These are phyloP conservation scores for Globisporangium lucens DNA, from an alignment of 352 stramenopile genomes.

Conservation along the genomic window DNA sequence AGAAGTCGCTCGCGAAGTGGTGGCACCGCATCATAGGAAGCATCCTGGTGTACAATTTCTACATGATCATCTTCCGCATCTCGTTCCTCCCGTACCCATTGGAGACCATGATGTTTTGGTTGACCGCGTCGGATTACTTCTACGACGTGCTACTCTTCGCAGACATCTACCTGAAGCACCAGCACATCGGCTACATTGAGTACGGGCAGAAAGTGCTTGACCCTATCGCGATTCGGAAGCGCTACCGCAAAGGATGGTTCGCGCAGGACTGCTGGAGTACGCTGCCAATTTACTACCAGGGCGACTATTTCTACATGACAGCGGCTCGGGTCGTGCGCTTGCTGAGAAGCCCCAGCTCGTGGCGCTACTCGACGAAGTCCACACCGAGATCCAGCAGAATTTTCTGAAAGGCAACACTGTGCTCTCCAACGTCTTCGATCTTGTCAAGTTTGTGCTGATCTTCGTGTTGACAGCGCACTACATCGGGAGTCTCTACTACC, in stretches of 20 bases:
- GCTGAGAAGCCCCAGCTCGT: conserved; percentile 41
- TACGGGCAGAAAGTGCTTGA: conserved; percentile 44
- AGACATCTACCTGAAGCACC: conserved; percentile 42
- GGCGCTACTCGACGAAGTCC: conserved; percentile 33
- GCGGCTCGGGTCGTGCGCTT: conserved; percentile 36
- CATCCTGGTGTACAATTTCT: conserved; percentile 61
- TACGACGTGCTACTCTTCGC: conserved; percentile 33
- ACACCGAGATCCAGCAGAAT: conserved; percentile 50
- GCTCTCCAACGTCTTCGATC: conserved; percentile 42
- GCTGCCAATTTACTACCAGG: conserved; percentile 38
- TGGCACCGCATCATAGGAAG: conserved; percentile 52
- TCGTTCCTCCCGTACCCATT: conserved; percentile 40
- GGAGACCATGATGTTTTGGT: conserved; percentile 17
- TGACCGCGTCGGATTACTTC: conserved; percentile 39
- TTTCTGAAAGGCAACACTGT: conserved; percentile 40
- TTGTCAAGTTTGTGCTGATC: conserved; percentile 56
- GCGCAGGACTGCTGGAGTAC: conserved; percentile 41
- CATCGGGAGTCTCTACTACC: conserved; percentile 45
- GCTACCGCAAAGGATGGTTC: conserved; percentile 29
- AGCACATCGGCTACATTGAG: conserved; percentile 36
- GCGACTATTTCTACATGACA: conserved; percentile 36
- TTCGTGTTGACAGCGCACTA: conserved; percentile 57
- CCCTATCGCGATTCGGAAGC: conserved; percentile 27
- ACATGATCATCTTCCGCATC: conserved; percentile 44
- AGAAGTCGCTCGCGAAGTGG: conserved; percentile 39